Evolutionary conservation across 164 flowering plant species (phyloP).

Genomic region (Tetrastigma voinierianum): DNA sequence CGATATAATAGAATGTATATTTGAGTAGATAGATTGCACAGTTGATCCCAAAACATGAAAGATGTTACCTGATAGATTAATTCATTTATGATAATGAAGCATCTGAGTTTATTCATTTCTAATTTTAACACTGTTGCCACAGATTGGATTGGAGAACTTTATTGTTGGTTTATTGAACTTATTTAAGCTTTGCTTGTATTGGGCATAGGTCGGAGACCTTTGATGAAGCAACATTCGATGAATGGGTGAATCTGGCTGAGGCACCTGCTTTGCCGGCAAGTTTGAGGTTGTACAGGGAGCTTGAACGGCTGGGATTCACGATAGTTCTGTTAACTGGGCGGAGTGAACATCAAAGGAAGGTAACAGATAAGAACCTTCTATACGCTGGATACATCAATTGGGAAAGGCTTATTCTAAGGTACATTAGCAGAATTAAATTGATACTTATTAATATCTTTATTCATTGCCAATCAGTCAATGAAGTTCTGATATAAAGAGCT

Average conservation of each 20-base stretch:
- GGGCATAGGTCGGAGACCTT: constrained; percentile 44
- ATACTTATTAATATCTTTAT: background rate
- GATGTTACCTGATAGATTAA: background rate
- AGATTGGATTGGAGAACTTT: background rate
- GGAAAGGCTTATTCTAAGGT: constrained; percentile 79
- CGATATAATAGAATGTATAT: too few species aligned
- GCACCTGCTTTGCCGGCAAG: constrained; percentile 84
- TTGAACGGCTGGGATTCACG: constrained; percentile 57
- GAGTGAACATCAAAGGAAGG: constrained; percentile 52
- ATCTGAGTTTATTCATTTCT: too few species aligned
- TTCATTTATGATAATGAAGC: too few species aligned
- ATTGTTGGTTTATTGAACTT: background rate
- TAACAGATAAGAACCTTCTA: constrained; percentile 52
- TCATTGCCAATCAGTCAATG: background rate
- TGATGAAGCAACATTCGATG: constrained; percentile 49
- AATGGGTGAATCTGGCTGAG: constrained; percentile 62
- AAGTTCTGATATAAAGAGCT: background rate
- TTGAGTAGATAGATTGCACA: too few species aligned
- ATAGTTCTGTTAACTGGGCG: constrained; percentile 82
- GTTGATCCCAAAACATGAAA: background rate
- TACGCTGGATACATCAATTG: constrained; percentile 64
- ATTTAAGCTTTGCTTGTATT: background rate
- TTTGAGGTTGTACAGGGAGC: constrained; percentile 62
- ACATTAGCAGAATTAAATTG: background rate
- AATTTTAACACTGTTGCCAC: too few species aligned